phyloP scores from a whole-genome alignment of 495 filamentous ascomycete genomes.

The Aspergillus ostianus region DNA sequence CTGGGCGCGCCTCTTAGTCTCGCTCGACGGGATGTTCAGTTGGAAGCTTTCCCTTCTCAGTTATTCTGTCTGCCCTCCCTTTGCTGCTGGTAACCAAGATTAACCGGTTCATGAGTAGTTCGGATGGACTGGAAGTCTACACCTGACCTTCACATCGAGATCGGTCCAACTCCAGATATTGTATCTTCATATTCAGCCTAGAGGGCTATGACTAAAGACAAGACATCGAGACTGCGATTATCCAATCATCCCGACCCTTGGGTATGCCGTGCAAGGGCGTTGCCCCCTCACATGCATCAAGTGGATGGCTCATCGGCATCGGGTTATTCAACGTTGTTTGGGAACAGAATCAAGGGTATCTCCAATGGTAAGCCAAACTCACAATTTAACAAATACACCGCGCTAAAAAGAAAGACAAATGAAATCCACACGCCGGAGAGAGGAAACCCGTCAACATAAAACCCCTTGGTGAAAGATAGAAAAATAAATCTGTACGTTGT shows the following conservation, averaged over 20 bases:
- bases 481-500: background rate
- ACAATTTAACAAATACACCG: background rate
- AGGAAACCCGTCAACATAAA: background rate
- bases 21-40: background rate
- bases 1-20: background rate
- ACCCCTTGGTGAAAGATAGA: background rate
- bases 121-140: background rate
- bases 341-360: background rate
- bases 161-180: background rate
- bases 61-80: background rate
- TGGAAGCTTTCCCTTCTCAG: background rate
- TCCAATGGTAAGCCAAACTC: background rate
- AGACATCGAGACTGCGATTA: too few relatives aligned
- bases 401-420: background rate
- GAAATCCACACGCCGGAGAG: background rate
- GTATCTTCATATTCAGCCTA: background rate
- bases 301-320: too few relatives aligned
- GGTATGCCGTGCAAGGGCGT: too few relatives aligned
- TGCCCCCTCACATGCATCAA: too few relatives aligned
- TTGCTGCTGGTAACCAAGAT: background rate
- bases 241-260: too few relatives aligned
- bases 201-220: background rate
- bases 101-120: background rate
- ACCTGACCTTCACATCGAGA: background rate
- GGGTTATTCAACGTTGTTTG: background rate